A percentile compares a stretch with the other conserved stretches of the same genome.
Evolutionary conservation across 1,139 yeast genomes (phyloP).

Genomic region (Taphrina confusa): DNA sequence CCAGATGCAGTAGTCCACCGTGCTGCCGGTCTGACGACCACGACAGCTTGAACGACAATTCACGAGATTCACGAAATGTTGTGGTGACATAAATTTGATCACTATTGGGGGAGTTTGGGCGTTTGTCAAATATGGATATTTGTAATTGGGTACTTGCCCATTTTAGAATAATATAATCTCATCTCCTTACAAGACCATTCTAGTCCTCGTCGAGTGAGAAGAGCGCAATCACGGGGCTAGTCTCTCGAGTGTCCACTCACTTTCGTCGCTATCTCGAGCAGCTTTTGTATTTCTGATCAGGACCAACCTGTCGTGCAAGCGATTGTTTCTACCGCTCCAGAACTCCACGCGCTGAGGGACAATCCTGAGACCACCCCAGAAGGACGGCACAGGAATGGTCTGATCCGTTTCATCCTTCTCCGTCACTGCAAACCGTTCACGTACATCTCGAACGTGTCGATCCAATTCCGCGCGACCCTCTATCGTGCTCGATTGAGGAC

Average conservation of each 20-base stretch:
- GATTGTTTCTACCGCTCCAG: constrained; percentile 92
- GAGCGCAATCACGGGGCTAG: background rate
- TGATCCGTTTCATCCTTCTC: constrained; percentile 51
- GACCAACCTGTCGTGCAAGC: constrained; percentile 67
- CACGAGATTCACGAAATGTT: no score
- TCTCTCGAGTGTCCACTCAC: constrained; percentile 7
- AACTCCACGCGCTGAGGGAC: constrained; percentile 90
- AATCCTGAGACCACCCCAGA: constrained; percentile 92
- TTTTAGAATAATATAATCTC: constrained; percentile 1
- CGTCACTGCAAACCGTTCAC: constrained; percentile 53
- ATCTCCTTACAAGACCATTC: background rate
- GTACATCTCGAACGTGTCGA: constrained; percentile 51
- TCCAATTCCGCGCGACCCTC: constrained; percentile 65
- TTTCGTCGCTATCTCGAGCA: background rate
- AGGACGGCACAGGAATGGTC: constrained; percentile 79
- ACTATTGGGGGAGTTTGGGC: constrained; percentile 9
- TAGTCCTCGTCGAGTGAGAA: background rate
- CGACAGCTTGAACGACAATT: constrained; percentile 2
- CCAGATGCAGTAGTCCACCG: constrained; percentile 45
- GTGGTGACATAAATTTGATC: background rate
- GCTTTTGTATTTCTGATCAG: background rate
- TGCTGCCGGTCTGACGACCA: constrained; percentile 26
- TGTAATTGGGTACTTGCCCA: no score
- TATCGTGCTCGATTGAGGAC: constrained; percentile 75
- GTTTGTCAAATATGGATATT: no score